Evolutionary conservation across 352 stramenopile genomes (phyloP).

Genomic region (Phytophthora quininea): DNA sequence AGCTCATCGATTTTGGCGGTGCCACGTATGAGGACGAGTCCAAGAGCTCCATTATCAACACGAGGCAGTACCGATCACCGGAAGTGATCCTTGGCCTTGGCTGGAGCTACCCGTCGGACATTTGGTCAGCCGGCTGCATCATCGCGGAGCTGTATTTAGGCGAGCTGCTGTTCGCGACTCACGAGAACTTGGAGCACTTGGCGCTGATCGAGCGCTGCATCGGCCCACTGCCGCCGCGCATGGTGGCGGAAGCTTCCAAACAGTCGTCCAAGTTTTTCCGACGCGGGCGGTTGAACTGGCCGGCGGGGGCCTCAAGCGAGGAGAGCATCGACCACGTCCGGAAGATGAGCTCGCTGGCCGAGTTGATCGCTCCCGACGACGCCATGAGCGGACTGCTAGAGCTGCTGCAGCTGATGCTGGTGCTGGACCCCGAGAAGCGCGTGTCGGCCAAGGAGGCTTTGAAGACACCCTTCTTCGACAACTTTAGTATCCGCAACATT

Average conservation of each 20-base stretch:
- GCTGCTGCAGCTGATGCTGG: constrained; percentile 92
- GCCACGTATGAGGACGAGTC: constrained; percentile 98
- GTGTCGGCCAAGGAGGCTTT: constrained; percentile 90
- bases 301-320: constrained; percentile 57
- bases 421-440: constrained; percentile 93
- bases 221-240: constrained; percentile 89
- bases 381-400: constrained; percentile 74
- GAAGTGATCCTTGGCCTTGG: constrained; percentile 97
- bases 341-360: constrained; percentile 69
- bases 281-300: constrained; percentile 69
- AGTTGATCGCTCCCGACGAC: constrained; percentile 74
- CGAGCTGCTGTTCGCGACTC: constrained; percentile 97
- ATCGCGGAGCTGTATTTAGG: constrained; percentile 97
- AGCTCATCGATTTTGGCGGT: constrained; percentile 98
- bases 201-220: constrained; percentile 97
- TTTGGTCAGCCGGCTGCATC: constrained; percentile 98
- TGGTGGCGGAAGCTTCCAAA: constrained; percentile 75
- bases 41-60: constrained; percentile 98
- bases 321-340: constrained; percentile 85
- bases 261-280: constrained; percentile 86
- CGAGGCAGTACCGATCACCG: constrained; percentile 97
- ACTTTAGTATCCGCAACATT: constrained; percentile 67
- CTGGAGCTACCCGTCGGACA: constrained; percentile 98
- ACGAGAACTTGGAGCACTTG: constrained; percentile 98
- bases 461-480: constrained; percentile 90